A percentile compares a stretch with the other conserved stretches of the same genome.
These are phyloP conservation scores for Verruconis gallopava DNA, from an alignment of 2,329 filamentous ascomycete genomes.

Conservation along the genomic window DNA sequence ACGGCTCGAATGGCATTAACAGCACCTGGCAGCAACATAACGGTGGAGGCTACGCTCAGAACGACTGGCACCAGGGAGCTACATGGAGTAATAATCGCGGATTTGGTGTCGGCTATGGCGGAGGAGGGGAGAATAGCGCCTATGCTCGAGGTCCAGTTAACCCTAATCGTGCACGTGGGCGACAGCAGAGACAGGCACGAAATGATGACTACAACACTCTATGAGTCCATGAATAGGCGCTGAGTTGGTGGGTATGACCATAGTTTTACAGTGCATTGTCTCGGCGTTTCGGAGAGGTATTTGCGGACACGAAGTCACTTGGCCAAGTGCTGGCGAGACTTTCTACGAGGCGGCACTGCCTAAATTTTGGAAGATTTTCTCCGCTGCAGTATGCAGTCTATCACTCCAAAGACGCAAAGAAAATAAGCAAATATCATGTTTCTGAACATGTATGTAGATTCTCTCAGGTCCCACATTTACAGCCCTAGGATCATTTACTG, in stretches of 20 bases:
- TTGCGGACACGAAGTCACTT: neutral
- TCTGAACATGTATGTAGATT: too few relatives aligned
- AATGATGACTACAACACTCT: conserved; percentile 10
- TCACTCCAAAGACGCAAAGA: too few relatives aligned
- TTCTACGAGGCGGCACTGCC: too few relatives aligned
- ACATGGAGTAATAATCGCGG: conserved; percentile 48
- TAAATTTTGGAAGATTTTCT: too few relatives aligned
- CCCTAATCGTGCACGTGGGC: conserved; percentile 56
- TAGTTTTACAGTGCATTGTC: neutral
- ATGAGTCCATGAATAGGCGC: too few relatives aligned
- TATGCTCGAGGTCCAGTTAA: conserved; percentile 97
- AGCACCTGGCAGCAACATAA: conserved; percentile 15
- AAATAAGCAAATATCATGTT: too few relatives aligned
- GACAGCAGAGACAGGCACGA: conserved; percentile 5
- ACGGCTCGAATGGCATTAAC: neutral
- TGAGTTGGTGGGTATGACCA: too few relatives aligned
- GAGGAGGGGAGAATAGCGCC: conserved; percentile 67
- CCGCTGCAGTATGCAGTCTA: too few relatives aligned
- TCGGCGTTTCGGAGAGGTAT: neutral
- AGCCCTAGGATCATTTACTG: too few relatives aligned
- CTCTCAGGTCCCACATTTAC: too few relatives aligned
- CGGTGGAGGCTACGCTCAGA: conserved; percentile 16
- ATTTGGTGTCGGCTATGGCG: conserved; percentile 38
- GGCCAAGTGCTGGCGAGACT: neutral
- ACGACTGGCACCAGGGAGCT: conserved; percentile 22